phyloP scores from a whole-genome alignment of 139 green algal species.

The Spirogloea muscicola region DNA sequence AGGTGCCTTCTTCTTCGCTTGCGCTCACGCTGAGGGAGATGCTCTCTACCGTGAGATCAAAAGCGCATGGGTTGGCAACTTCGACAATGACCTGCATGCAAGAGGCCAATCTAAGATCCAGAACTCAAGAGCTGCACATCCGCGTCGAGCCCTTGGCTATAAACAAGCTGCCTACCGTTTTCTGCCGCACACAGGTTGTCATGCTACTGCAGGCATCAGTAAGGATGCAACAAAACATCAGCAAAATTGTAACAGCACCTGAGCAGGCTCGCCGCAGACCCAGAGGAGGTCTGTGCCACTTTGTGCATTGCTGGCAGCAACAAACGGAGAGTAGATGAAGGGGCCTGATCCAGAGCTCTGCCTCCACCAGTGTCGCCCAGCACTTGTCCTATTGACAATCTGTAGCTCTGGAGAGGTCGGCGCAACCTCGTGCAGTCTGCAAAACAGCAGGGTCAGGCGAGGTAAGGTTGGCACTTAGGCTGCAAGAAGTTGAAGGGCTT shows the following conservation, averaged over 20 bases:
- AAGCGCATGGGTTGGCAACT: slow-evolving; percentile 38
- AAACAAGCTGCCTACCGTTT: no score
- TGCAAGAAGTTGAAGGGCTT: no score
- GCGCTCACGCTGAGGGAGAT: slow-evolving; percentile 39
- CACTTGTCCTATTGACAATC: slow-evolving; percentile 38
- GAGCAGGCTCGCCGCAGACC: slow-evolving; percentile 29
- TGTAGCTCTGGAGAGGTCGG: not conserved
- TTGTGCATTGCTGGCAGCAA: not conserved
- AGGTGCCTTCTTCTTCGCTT: slow-evolving; percentile 18
- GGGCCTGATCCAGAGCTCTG: not conserved
- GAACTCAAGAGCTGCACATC: no score
- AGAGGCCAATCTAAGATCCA: no score
- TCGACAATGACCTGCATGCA: slow-evolving; percentile 32
- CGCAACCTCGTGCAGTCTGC: slow-evolving; percentile 20
- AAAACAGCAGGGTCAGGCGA: no score
- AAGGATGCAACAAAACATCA: no score
- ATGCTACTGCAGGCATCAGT: no score
- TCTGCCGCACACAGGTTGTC: no score
- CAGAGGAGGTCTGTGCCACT: slow-evolving; percentile 14
- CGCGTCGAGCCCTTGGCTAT: no score
- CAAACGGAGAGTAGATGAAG: slow-evolving; percentile 46
- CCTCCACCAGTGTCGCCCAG: slow-evolving; percentile 13
- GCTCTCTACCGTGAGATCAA: slow-evolving; percentile 34
- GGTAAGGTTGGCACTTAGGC: no score
- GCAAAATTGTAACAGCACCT: no score